These are phyloP conservation scores for Lentinula detonsa DNA, from an alignment of 768 basidiomycete genomes.

Conservation along the genomic window DNA sequence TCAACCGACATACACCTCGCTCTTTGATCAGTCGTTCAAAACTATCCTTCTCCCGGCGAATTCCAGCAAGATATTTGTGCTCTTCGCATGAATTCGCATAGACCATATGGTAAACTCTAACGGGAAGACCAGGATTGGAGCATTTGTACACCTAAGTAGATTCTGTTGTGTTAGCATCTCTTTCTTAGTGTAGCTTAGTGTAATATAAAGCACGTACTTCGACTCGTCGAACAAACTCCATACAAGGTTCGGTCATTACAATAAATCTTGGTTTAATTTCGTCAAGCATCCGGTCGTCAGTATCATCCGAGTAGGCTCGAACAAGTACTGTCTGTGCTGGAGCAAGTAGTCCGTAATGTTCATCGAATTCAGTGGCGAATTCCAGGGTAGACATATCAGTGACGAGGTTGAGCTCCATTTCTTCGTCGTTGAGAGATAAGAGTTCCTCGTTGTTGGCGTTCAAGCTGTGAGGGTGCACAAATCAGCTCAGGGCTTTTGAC, in stretches of 20 bases:
- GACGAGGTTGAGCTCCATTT: slow-evolving; percentile 19
- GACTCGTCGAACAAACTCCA: slow-evolving; percentile 87
- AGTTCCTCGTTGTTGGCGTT: background rate
- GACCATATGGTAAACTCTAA: slow-evolving; percentile 94
- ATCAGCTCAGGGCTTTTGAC: background rate
- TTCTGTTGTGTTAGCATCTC: no score
- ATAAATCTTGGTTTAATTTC: slow-evolving; percentile 91
- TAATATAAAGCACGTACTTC: slow-evolving; percentile 50
- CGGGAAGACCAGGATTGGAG: slow-evolving; percentile 72
- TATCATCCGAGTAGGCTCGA: slow-evolving; percentile 85
- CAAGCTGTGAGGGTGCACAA: background rate
- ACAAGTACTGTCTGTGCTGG: slow-evolving; percentile 81
- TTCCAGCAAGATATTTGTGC: slow-evolving; percentile 86
- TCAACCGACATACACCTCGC: slow-evolving; percentile 60
- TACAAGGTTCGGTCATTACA: slow-evolving; percentile 92
- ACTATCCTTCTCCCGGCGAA: slow-evolving; percentile 88
- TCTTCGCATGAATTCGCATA: slow-evolving; percentile 93
- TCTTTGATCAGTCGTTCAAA: slow-evolving; percentile 93
- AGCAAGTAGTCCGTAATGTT: slow-evolving; percentile 70
- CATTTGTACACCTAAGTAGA: slow-evolving; percentile 75
- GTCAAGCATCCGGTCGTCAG: slow-evolving; percentile 81
- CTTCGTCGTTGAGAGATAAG: background rate
- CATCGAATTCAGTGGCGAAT: slow-evolving; percentile 58
- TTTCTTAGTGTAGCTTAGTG: no score
- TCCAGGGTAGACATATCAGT: slow-evolving; percentile 17